Evolutionary conservation across 164 flowering plant species (phyloP).

Genomic region (Piper betle): DNA sequence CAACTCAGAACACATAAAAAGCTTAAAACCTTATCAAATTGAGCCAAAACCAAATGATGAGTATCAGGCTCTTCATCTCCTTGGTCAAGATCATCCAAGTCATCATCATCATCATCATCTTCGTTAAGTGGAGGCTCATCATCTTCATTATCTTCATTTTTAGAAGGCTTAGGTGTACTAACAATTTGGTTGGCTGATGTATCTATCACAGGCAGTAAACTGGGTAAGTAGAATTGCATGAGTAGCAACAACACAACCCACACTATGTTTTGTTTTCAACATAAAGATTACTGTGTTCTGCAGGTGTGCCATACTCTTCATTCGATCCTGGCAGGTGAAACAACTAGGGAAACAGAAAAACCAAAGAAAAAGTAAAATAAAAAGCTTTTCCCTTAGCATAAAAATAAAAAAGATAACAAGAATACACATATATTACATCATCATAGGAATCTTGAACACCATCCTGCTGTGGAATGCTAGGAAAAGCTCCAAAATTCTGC

Average conservation of each 20-base stretch:
- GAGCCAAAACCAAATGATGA: constrained; percentile 80
- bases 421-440: constrained; percentile 52
- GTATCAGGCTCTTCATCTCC: constrained; percentile 74
- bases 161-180: constrained; percentile 17
- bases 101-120: constrained; percentile 84
- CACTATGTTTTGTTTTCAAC: background rate
- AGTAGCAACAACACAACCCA: background rate
- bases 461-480: constrained; percentile 64
- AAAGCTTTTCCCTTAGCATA: background rate
- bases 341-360: constrained; percentile 27
- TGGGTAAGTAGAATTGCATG: background rate
- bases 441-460: constrained; percentile 77
- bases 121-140: constrained; percentile 74
- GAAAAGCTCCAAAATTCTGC: constrained; percentile 11
- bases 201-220: constrained; percentile 20
- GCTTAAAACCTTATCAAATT: constrained; percentile 81
- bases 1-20: background rate
- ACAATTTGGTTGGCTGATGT: constrained; percentile 55
- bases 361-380: constrained; percentile 1
- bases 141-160: constrained; percentile 54
- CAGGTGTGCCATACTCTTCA: constrained; percentile 94
- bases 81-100: constrained; percentile 66
- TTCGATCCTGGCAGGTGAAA: constrained; percentile 73
- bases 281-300: constrained; percentile 43
- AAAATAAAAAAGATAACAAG: constrained; percentile 6